phyloP scores from a whole-genome alignment of 495 filamentous ascomycete species.

The Hypoxylon fragiforme region DNA sequence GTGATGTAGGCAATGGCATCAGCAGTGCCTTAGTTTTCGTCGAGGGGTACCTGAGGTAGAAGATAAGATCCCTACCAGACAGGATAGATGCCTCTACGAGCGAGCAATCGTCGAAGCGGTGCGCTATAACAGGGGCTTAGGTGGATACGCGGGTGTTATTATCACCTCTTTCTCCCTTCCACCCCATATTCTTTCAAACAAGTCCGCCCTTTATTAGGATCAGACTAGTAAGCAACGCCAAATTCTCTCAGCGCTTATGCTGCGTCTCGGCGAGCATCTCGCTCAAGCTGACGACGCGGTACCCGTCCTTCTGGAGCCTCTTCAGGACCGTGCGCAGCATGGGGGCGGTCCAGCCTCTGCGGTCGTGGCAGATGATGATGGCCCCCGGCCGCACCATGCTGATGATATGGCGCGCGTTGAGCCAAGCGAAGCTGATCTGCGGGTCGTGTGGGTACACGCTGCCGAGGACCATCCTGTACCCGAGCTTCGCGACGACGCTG shows the following conservation, averaged over 20 bases:
- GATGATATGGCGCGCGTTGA: conserved; percentile 80
- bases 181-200: not conserved
- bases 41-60: no score
- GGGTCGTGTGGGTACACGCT: conserved; percentile 87
- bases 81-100: no score
- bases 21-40: no score
- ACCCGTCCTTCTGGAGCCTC: conserved; percentile 67
- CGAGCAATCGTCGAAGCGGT: no score
- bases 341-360: conserved; percentile 74
- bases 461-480: conserved; percentile 72
- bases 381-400: conserved; percentile 76
- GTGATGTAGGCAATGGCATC: no score
- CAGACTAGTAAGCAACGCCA: no score
- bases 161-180: no score
- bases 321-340: conserved; percentile 74
- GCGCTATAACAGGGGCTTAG: no score
- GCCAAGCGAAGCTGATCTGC: conserved; percentile 64
- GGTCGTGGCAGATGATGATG: conserved; percentile 82
- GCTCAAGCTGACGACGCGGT: conserved; percentile 68
- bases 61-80: no score
- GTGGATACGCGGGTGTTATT: no score
- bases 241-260: conserved; percentile 12
- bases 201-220: no score
- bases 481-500: conserved; percentile 53
- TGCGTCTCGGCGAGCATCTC: conserved; percentile 55